Percentiles rank a stretch among this genome's conserved stretches.
These are phyloP conservation scores for Yamadazyma sp. DNA, from an alignment of 805 yeast genomes.

Conservation along the genomic window DNA sequence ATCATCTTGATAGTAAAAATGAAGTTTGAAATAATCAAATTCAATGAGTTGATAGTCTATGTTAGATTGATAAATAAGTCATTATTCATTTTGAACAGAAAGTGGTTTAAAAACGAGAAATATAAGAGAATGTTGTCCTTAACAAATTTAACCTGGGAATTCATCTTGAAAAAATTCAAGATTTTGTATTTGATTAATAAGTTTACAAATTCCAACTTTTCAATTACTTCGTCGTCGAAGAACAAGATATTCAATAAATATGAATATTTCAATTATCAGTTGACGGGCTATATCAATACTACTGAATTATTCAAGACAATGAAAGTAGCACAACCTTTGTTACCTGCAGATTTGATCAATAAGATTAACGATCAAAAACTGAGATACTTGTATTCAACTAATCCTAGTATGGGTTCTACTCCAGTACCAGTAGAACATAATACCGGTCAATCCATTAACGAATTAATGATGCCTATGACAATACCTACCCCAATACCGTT, in stretches of 20 bases:
- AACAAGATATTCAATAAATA: conserved; percentile 17
- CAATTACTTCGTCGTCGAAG: conserved; percentile 11
- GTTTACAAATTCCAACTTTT: conserved; percentile 19
- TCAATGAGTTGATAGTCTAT: conserved; percentile 34
- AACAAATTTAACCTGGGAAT: conserved; percentile 43
- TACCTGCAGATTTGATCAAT: conserved; percentile 11
- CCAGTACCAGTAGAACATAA: conserved; percentile 1
- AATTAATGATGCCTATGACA: conserved; percentile 2
- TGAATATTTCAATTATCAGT: conserved; percentile 41
- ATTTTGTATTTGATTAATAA: conserved; percentile 28
- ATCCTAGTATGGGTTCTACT: conserved; percentile 4
- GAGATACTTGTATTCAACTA: not conserved
- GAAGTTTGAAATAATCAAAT: conserved; percentile 38
- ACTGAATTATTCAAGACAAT: conserved; percentile 39
- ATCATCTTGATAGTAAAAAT: conserved; percentile 53
- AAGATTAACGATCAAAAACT: conserved; percentile 9
- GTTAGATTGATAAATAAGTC: conserved; percentile 42
- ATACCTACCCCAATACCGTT: conserved; percentile 6
- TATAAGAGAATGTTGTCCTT: conserved; percentile 44
- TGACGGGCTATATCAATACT: conserved; percentile 36
- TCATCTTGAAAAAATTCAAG: conserved; percentile 33
- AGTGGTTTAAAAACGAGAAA: conserved; percentile 46
- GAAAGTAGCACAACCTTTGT: conserved; percentile 42
- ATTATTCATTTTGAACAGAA: conserved; percentile 38
- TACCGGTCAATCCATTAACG: not conserved